Conservation (phyloP, 805 yeast species). For the Candida khao-thaluensis region DNA sequence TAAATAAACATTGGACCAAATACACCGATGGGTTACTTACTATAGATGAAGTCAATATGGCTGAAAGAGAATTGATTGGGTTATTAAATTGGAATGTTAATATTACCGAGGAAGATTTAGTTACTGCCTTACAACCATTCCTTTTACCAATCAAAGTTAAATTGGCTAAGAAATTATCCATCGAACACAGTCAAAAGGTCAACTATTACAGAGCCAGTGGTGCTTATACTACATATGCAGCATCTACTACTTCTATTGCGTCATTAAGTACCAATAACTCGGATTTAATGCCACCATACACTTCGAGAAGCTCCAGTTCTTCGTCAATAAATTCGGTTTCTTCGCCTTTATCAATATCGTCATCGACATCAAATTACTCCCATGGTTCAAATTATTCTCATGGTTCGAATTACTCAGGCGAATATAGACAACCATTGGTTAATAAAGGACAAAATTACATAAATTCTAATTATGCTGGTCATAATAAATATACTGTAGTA, state of each 20-base stretch:
- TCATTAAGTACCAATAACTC: conserved; percentile 4
- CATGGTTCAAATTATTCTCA: conserved; percentile 15
- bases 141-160: conserved; percentile 67
- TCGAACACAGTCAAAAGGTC: conserved; percentile 26
- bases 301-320: conserved; percentile 12
- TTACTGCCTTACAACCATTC: conserved; percentile 70
- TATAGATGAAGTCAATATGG: conserved; percentile 78
- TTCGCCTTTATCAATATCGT: conserved; percentile 14
- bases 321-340: conserved; percentile 13
- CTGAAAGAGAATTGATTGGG: conserved; percentile 83
- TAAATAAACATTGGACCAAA: conserved; percentile 93
- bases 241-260: conserved; percentile 3
- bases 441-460: conserved; percentile 8
- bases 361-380: conserved; percentile 14
- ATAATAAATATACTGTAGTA: conserved; percentile 7
- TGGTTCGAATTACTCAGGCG: conserved; percentile 7
- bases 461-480: conserved; percentile 8
- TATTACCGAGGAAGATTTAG: conserved; percentile 68
- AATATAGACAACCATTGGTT: conserved; percentile 14
- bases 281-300: conserved; percentile 3
- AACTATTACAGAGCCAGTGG: conserved; percentile 29
- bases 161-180: conserved; percentile 28
- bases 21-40: conserved; percentile 85
- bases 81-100: conserved; percentile 84
- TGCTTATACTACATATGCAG: conserved; percentile 1